These are phyloP conservation scores for Penicilliopsis zonata DNA, from an alignment of 495 filamentous ascomycete genomes.

Conservation along the genomic window DNA sequence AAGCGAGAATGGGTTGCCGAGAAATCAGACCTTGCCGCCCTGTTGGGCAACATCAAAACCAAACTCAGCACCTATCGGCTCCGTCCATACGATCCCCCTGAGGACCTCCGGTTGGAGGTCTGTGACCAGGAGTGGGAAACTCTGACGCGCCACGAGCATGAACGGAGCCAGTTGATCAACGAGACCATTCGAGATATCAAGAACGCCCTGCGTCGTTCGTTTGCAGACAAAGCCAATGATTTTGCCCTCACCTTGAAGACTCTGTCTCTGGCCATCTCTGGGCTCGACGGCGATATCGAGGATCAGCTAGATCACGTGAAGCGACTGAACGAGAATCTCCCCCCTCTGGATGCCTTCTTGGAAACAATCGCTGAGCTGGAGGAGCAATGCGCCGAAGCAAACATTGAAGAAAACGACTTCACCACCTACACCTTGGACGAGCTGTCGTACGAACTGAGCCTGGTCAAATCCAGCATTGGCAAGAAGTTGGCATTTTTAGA, in stretches of 20 bases:
- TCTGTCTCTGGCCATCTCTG: conserved; percentile 82
- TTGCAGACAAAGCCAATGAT: conserved; percentile 94
- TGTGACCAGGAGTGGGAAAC: conserved; percentile 72
- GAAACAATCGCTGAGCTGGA: conserved; percentile 71
- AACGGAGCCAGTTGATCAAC: conserved; percentile 84
- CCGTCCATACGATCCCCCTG: conserved; percentile 79
- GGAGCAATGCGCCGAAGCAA: conserved; percentile 84
- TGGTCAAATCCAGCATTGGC: conserved; percentile 79
- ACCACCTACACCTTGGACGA: conserved; percentile 97
- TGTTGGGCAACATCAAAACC: conserved; percentile 98
- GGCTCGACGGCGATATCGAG: conserved; percentile 88
- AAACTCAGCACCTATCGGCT: conserved; percentile 92
- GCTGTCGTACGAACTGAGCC: conserved; percentile 80
- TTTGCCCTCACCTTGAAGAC: conserved; percentile 92
- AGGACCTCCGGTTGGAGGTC: conserved; percentile 63
- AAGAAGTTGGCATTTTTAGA: conserved; percentile 96
- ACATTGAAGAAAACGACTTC: conserved; percentile 98
- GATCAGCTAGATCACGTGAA: conserved; percentile 82
- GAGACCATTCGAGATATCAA: conserved; percentile 98
- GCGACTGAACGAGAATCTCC: conserved; percentile 64
- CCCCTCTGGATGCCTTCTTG: conserved; percentile 79
- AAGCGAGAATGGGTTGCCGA: conserved; percentile 95
- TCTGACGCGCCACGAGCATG: conserved; percentile 70
- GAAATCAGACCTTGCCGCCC: conserved; percentile 84
- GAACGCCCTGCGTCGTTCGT: conserved; percentile 78